Percentiles rank a stretch among this genome's conserved stretches.
phyloP scores from a whole-genome alignment of 768 basidiomycete species.

The Amanita inopinata region DNA sequence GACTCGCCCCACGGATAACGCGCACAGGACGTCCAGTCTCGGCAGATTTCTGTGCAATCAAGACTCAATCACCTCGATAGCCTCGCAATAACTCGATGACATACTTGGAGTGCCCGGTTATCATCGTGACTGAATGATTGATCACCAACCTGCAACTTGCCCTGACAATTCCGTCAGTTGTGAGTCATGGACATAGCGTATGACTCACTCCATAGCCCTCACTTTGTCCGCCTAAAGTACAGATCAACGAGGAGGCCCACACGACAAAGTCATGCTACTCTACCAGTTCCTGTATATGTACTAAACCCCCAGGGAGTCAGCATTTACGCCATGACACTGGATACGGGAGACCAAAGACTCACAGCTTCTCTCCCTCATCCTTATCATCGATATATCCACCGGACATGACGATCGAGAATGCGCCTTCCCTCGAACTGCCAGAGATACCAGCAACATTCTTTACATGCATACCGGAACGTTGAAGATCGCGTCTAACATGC shows the following conservation, averaged over 20 bases:
- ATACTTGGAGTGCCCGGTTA: slow-evolving; percentile 25
- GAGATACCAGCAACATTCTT: slow-evolving; percentile 26
- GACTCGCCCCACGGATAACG: slow-evolving; percentile 27
- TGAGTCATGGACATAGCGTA: background rate
- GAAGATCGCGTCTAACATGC: slow-evolving; percentile 19
- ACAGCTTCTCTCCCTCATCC: slow-evolving; percentile 31
- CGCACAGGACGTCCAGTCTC: slow-evolving; percentile 27
- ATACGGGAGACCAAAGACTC: slow-evolving; percentile 11
- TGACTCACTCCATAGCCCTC: slow-evolving; percentile 14
- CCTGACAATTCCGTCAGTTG: slow-evolving; percentile 1
- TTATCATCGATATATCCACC: slow-evolving; percentile 31
- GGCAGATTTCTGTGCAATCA: slow-evolving; percentile 18
- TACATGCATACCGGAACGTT: slow-evolving; percentile 19
- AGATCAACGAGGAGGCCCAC: background rate
- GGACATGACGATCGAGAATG: slow-evolving; percentile 31
- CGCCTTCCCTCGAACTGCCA: slow-evolving; percentile 20
- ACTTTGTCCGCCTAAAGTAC: slow-evolving; percentile 14
- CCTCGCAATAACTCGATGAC: background rate
- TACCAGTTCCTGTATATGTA: slow-evolving; percentile 32
- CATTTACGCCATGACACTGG: background rate
- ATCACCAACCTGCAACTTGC: slow-evolving; percentile 18
- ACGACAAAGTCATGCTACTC: background rate
- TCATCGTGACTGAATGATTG: slow-evolving; percentile 25
- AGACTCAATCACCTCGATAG: background rate
- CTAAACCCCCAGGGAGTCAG: slow-evolving; percentile 13